A percentile compares a stretch with the other conserved stretches of the same genome.
These are phyloP conservation scores for Phytophthora boehmeriae DNA, from an alignment of 352 stramenopile species.

Conservation along the genomic window DNA sequence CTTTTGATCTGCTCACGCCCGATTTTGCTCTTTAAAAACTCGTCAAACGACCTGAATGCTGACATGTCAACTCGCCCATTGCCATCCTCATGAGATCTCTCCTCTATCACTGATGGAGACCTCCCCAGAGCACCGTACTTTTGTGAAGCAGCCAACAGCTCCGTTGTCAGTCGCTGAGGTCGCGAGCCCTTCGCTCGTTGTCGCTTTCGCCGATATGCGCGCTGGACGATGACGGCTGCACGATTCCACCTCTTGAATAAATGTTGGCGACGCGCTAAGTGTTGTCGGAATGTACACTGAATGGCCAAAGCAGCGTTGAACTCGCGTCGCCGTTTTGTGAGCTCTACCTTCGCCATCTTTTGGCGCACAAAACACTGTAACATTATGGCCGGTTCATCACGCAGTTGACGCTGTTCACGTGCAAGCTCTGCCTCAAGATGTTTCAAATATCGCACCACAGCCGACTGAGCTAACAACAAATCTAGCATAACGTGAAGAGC, in stretches of 20 bases:
- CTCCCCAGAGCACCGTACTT: conserved; percentile 37
- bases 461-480: conserved; percentile 32
- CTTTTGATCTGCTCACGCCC: conserved; percentile 58
- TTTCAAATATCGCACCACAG: conserved; percentile 63
- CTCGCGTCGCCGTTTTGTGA: conserved; percentile 35
- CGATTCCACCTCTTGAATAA: conserved; percentile 57
- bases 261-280: conserved; percentile 55
- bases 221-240: conserved; percentile 59
- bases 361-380: conserved; percentile 61
- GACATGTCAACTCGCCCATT: conserved; percentile 58
- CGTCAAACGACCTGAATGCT: conserved; percentile 61
- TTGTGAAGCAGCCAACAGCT: conserved; percentile 52
- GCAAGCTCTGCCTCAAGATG: conserved; percentile 39
- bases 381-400: conserved; percentile 26
- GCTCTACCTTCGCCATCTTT: conserved; percentile 23
- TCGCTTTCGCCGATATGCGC: conserved; percentile 59
- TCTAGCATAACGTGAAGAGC: conserved; percentile 26
- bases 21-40: conserved; percentile 50
- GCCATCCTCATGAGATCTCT: not conserved
- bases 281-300: conserved; percentile 73
- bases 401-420: conserved; percentile 25
- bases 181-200: conserved; percentile 41
- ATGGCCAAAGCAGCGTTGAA: conserved; percentile 49
- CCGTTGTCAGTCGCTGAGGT: conserved; percentile 44
- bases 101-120: conserved; percentile 1